phyloP scores from a whole-genome alignment of 805 yeast species.

The Yarrowia sp. region DNA sequence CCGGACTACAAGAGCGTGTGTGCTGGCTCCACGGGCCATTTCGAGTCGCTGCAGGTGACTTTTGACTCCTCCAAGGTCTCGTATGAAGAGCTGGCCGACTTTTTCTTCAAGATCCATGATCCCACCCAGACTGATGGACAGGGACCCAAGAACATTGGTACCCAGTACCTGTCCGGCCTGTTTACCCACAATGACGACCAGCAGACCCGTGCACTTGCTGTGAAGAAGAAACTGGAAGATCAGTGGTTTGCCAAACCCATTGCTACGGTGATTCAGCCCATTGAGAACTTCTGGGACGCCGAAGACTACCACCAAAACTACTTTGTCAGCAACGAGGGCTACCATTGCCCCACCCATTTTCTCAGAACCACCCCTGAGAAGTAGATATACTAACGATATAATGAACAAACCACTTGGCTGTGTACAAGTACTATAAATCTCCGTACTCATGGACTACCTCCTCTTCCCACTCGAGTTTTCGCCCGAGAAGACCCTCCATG shows the following conservation, averaged over 20 bases:
- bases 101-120: constrained; percentile 89
- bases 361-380: constrained; percentile 65
- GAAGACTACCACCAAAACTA: constrained; percentile 90
- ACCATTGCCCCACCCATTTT: constrained; percentile 87
- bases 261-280: constrained; percentile 70
- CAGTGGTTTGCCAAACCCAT: constrained; percentile 70
- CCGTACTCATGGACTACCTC: constrained; percentile 11
- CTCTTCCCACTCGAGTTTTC: neutral
- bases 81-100: constrained; percentile 68
- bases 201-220: constrained; percentile 52
- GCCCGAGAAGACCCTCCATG: neutral
- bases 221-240: constrained; percentile 62
- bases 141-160: constrained; percentile 78
- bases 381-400: constrained; percentile 1
- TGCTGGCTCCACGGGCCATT: constrained; percentile 71
- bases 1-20: constrained; percentile 78
- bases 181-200: constrained; percentile 65
- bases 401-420: neutral
- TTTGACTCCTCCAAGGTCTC: constrained; percentile 69
- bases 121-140: constrained; percentile 82
- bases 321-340: constrained; percentile 74
- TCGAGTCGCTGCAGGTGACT: constrained; percentile 81
- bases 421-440: neutral
- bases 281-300: constrained; percentile 79
- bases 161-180: constrained; percentile 85